A percentile compares a stretch with the other conserved stretches of the same genome.
These are phyloP conservation scores for Cucurbita pepo DNA, from an alignment of 306 rosid genomes.

Conservation along the genomic window DNA sequence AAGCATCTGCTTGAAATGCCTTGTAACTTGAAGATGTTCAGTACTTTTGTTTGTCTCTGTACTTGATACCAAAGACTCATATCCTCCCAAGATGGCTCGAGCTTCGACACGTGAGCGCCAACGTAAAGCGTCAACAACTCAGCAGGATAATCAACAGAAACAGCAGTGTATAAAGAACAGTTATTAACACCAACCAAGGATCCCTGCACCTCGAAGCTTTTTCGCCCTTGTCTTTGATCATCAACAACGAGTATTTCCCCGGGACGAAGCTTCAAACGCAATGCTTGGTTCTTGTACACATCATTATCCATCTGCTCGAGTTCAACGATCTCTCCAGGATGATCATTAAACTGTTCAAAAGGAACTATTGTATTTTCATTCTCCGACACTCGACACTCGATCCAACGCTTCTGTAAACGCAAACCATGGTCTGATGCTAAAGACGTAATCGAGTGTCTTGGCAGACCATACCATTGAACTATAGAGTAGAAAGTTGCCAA, in stretches of 20 bases:
- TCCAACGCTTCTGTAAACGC: conserved; percentile 74
- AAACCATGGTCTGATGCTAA: conserved; percentile 73
- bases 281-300: conserved; percentile 24
- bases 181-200: conserved; percentile 50
- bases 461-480: conserved; percentile 78
- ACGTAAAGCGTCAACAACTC: conserved; percentile 47
- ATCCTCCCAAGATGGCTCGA: conserved; percentile 92
- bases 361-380: conserved; percentile 51
- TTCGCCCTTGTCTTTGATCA: conserved; percentile 65
- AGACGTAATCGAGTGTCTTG: conserved; percentile 66
- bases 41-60: conserved; percentile 87
- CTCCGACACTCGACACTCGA: conserved; percentile 48
- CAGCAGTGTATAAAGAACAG: conserved; percentile 47
- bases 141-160: conserved; percentile 46
- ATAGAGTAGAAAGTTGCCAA: conserved; percentile 75
- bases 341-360: conserved; percentile 28
- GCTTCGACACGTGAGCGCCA: conserved; percentile 75
- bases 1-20: conserved; percentile 54
- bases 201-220: conserved; percentile 67
- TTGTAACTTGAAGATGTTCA: conserved; percentile 53
- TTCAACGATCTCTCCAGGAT: conserved; percentile 62
- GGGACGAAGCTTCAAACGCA: conserved; percentile 38
- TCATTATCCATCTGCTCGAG: conserved; percentile 35
- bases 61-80: conserved; percentile 98
- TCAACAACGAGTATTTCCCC: conserved; percentile 55